Base-by-base conservation (phyloP, 345 rosid species). In the Gossypium sturtianum region DNA sequence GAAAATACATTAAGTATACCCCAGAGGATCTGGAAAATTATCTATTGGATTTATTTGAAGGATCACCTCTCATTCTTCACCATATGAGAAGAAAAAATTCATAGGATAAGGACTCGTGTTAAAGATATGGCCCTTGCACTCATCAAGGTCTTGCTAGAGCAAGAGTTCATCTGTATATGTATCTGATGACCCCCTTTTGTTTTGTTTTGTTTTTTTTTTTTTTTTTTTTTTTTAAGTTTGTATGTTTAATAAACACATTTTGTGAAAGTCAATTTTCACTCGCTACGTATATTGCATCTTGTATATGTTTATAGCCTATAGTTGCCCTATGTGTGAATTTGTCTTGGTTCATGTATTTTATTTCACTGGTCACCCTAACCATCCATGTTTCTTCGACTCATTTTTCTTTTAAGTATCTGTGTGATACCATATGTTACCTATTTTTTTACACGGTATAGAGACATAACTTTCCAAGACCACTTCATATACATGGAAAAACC, bases 1-100 rank as follows among this genome's bases (percentile, higher is more conserved):
- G 95, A 56, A 94, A 92, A 77, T 94, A 94, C 82, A 91, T 92
- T 44, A 94, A 94, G 87, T 94, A 91, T 82, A 81, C 93, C n/a
- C 92, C 98, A 22, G 98, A 94, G 41, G 98, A 94, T 76, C 80
- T 94, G 68, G 98, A 94, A 87, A 81, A 83, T 82, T 88, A 86
- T 81, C 79, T 92, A 72, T 79, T 81, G 66, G 92, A 94, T 82
- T 81, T 94, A 67, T 94, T 94, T 70, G 98, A 94, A 89, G 98
- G 98, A 78, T 77, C 77, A 0, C 90, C 95, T 45, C 73, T 82
- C 83, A 89, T 91, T 82, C 84, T 94, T 81, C 97, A 92, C 80
- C 92, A 92, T 70, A 77, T 78, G 57, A 90, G 91, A 84, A 90
- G 92, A 85, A 88, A 89, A 83, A 84, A 76, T 87, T 68, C 84